phyloP scores from a whole-genome alignment of 2,329 filamentous ascomycete species.

The Pseudogymnoascus sp. region DNA sequence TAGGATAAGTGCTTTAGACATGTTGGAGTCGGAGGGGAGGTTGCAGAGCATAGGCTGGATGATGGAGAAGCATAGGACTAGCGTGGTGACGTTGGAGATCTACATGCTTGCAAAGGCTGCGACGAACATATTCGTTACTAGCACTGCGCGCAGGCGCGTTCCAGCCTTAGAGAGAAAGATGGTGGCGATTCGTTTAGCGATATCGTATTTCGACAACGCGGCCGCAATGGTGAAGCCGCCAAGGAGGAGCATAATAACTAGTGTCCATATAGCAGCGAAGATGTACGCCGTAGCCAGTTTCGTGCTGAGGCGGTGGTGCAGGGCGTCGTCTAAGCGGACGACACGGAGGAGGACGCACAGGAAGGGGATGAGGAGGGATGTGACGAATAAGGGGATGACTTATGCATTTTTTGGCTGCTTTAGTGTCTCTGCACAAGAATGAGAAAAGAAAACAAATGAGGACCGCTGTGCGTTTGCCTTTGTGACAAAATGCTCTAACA shows the following conservation, averaged over 20 bases:
- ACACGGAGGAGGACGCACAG: slow-evolving; percentile 81
- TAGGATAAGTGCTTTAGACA: slow-evolving; percentile 91
- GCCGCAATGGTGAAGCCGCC: slow-evolving; percentile 95
- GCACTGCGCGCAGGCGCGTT: slow-evolving; percentile 77
- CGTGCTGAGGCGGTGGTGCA: slow-evolving; percentile 63
- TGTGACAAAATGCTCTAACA: too few relatives aligned
- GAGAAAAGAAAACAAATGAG: too few relatives aligned
- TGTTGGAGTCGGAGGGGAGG: slow-evolving; percentile 77
- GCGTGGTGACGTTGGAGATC: slow-evolving; percentile 96
- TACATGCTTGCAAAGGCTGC: slow-evolving; percentile 97
- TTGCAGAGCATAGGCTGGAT: slow-evolving; percentile 96
- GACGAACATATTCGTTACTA: slow-evolving; percentile 98
- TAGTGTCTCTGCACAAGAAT: too few relatives aligned
- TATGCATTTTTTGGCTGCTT: too few relatives aligned
- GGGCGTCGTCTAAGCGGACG: slow-evolving; percentile 66
- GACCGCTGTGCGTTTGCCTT: too few relatives aligned
- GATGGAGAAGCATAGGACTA: slow-evolving; percentile 94
- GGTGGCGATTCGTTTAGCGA: slow-evolving; percentile 94
- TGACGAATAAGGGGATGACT: slow-evolving; percentile 94
- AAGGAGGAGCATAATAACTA: slow-evolving; percentile 94
- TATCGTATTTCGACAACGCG: slow-evolving; percentile 92
- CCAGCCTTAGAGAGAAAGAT: slow-evolving; percentile 95
- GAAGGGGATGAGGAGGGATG: slow-evolving; percentile 88
- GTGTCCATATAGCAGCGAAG: slow-evolving; percentile 97
- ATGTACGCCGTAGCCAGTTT: slow-evolving; percentile 76